A percentile compares a stretch with the other conserved stretches of the same genome.
These are phyloP conservation scores for Cercophora samala DNA, from an alignment of 495 filamentous ascomycete genomes.

Conservation along the genomic window DNA sequence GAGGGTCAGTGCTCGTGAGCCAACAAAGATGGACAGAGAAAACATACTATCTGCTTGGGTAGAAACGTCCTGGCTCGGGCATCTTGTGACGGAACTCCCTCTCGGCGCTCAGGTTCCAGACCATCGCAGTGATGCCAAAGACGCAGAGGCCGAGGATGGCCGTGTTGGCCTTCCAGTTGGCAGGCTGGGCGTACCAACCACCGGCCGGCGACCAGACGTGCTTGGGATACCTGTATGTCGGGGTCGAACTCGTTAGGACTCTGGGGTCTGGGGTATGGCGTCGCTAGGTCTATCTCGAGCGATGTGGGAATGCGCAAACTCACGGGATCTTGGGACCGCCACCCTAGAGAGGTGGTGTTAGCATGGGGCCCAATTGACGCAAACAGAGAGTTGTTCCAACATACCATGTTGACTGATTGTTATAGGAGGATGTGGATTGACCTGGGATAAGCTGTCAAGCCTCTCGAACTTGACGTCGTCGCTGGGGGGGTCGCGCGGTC, in stretches of 20 bases:
- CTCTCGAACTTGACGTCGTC: slow-evolving; percentile 12
- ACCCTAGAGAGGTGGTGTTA: slow-evolving; percentile 44
- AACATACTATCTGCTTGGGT: slow-evolving; percentile 91
- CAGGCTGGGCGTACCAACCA: slow-evolving; percentile 93
- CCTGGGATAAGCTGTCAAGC: slow-evolving; percentile 13
- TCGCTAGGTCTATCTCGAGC: slow-evolving; percentile 15
- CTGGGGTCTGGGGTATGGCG: slow-evolving; percentile 10
- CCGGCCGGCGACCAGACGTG: slow-evolving; percentile 98
- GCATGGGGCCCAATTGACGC: slow-evolving; percentile 8
- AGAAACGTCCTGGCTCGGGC: slow-evolving; percentile 85
- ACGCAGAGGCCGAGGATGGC: slow-evolving; percentile 73
- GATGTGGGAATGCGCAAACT: slow-evolving; percentile 39
- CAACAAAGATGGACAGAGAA: neutral
- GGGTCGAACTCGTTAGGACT: slow-evolving; percentile 17
- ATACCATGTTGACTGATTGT: slow-evolving; percentile 35
- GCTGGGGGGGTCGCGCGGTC: slow-evolving; percentile 10
- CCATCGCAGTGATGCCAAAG: slow-evolving; percentile 67
- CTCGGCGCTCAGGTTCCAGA: slow-evolving; percentile 80
- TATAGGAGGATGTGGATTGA: slow-evolving; percentile 19
- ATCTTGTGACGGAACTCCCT: slow-evolving; percentile 75
- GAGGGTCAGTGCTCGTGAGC: slow-evolving; percentile 9
- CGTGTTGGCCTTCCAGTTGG: slow-evolving; percentile 94
- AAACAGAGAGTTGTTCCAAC: slow-evolving; percentile 2
- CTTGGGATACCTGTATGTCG: slow-evolving; percentile 76
- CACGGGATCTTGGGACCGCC: slow-evolving; percentile 89